Evolutionary conservation across 2,329 filamentous ascomycete genomes (phyloP), one percentile per base, ranked within the genome.

Genomic region (Dothideomycetes sp.): DNA sequence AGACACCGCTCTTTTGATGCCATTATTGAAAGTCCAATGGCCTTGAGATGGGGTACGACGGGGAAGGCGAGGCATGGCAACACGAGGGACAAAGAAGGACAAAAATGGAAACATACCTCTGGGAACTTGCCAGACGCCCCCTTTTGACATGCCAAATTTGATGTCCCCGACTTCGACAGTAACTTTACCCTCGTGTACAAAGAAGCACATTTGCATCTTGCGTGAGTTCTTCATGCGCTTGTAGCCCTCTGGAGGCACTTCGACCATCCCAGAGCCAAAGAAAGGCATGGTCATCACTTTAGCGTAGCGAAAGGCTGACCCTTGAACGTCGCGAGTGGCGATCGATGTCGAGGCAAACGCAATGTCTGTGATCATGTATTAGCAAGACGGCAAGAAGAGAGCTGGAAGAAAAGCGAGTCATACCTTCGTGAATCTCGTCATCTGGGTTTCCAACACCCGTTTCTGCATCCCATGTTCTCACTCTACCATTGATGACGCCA

Each of bases 191-290:
- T 75, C 73, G 50, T 86, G 81, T 19, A 98, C 82, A 52, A 94
- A 95, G 60, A 96, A 96, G 1, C 84, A 80, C 81, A 98, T 91
- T 56, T 95, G 87, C 85, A 95, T 96, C 65, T 84, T 88, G 46
- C 89, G 75, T 27, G 84, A 83, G 61, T 95, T 96, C 70, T 96
- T 96, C 36, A 81, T 76, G 50, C 80, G 77, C 68, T 98, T 98
- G 55, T 83, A 77, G 22, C 84, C 78, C 2, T 82, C 81, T 0
- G 85, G 80, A 4, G 86, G 84, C 37, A 98, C 66, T 52, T 96
- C 89, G 29, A 98, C 84, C 38, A 96, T 74, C 12, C 91, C 91
- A 8, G 83, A 81, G 24, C 87, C 88, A 59, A 96, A 85, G 60
- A 94, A 96, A 0, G 82, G 78, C 45, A 84, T 69, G 19, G 79